A percentile compares a stretch with the other conserved stretches of the same genome.
Evolutionary conservation across 768 basidiomycete genomes (phyloP).

Genomic region (Trametes cingulata): DNA sequence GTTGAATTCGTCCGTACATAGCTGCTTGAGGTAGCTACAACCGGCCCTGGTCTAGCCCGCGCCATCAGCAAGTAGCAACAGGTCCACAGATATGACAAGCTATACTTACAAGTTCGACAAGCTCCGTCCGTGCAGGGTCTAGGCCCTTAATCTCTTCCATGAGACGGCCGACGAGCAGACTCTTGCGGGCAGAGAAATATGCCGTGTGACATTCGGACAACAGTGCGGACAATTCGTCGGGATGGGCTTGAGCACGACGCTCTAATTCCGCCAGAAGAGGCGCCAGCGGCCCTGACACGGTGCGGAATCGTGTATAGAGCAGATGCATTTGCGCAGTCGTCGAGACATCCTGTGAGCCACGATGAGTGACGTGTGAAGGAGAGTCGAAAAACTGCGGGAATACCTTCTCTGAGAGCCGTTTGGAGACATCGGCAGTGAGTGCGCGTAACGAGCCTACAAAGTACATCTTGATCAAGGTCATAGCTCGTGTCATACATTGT

Average conservation of each 20-base stretch:
- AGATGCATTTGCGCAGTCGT: slow-evolving; percentile 80
- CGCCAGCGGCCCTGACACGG: slow-evolving; percentile 67
- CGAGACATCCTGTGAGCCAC: slow-evolving; percentile 62
- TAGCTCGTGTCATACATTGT: slow-evolving; percentile 96
- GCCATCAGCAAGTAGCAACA: neutral
- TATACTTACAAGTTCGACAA: slow-evolving; percentile 77
- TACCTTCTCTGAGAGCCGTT: slow-evolving; percentile 77
- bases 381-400: too few species aligned
- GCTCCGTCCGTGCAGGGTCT: slow-evolving; percentile 74
- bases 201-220: slow-evolving; percentile 85
- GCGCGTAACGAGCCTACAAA: slow-evolving; percentile 85
- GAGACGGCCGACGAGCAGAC: slow-evolving; percentile 71
- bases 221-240: slow-evolving; percentile 80
- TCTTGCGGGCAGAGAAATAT: slow-evolving; percentile 75
- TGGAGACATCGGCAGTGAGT: slow-evolving; percentile 75
- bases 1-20: slow-evolving; percentile 88
- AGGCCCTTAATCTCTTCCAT: slow-evolving; percentile 81
- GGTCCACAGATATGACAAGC: neutral
- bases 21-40: slow-evolving; percentile 88
- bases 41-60: slow-evolving; percentile 76
- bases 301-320: slow-evolving; percentile 85
- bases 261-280: slow-evolving; percentile 88
- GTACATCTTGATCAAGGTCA: slow-evolving; percentile 98
- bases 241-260: slow-evolving; percentile 69
- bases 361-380: neutral